Conservation (phyloP, 2,329 filamentous ascomycete species). For the Fusarium gaditjirri region DNA sequence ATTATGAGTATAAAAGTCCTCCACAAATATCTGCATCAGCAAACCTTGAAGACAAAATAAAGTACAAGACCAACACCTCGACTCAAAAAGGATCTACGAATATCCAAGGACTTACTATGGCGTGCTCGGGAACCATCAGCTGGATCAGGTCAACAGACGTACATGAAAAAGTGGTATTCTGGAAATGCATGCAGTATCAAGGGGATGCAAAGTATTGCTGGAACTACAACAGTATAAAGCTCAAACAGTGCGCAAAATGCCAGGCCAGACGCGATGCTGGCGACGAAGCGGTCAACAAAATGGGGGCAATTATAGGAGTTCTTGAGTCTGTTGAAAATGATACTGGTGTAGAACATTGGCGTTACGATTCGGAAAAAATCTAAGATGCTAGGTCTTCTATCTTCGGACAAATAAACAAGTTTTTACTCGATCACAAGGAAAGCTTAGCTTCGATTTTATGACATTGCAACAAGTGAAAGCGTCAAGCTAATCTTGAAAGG, state of each 20-base stretch:
- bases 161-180: background rate
- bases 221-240: background rate
- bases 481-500: too few species aligned
- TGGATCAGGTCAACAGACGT: background rate
- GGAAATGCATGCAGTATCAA: slow-evolving; percentile 3
- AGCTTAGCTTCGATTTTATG: background rate
- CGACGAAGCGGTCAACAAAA: background rate
- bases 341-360: slow-evolving; percentile 5
- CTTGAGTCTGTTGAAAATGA: background rate
- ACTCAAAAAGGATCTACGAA: background rate
- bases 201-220: background rate
- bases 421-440: background rate
- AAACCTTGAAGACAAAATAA: background rate
- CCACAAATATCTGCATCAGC: too few species aligned
- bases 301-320: background rate
- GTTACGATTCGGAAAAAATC: background rate
- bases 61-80: too few species aligned
- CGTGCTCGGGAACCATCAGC: background rate
- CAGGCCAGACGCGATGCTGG: background rate
- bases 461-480: background rate
- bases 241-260: slow-evolving; percentile 1
- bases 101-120: background rate
- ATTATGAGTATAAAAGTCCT: background rate
- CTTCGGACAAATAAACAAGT: too few species aligned
- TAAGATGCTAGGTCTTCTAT: too few species aligned